A percentile compares a stretch with the other conserved stretches of the same genome.
These are phyloP conservation scores for Westerdykella aurantiaca DNA, from an alignment of 2,329 filamentous ascomycete genomes.

Conservation along the genomic window DNA sequence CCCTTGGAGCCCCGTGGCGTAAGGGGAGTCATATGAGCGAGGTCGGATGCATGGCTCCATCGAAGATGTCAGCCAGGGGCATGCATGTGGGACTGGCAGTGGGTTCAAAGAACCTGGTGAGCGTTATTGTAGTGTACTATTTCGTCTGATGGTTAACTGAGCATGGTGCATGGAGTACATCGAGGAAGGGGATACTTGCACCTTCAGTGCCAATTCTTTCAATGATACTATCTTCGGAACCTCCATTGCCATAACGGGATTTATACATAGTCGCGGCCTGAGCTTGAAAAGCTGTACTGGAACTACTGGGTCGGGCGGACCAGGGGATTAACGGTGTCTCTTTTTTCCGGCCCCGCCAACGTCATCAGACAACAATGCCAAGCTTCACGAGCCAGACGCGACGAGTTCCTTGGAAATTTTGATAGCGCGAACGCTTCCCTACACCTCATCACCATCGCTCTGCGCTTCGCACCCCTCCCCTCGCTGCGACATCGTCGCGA, in stretches of 20 bases:
- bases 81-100: neutral
- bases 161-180: no score
- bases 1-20: constrained; percentile 92
- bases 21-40: constrained; percentile 17
- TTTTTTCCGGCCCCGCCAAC: constrained; percentile 13
- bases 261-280: no score
- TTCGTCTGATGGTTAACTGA: neutral
- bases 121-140: no score
- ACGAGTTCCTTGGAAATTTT: constrained; percentile 1
- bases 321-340: neutral
- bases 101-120: no score
- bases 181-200: neutral
- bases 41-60: neutral
- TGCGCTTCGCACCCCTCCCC: neutral
- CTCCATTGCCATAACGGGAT: no score
- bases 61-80: neutral
- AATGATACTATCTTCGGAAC: neutral
- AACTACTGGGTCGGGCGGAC: no score
- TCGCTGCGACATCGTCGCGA: neutral
- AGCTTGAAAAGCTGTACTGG: no score
- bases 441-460: constrained; percentile 4
- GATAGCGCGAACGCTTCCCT: neutral
- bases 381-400: constrained; percentile 22
- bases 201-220: neutral
- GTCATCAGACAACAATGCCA: constrained; percentile 21